These are phyloP conservation scores for Solanum bukasovii DNA, from an alignment of 257 asterid species.

Conservation along the genomic window DNA sequence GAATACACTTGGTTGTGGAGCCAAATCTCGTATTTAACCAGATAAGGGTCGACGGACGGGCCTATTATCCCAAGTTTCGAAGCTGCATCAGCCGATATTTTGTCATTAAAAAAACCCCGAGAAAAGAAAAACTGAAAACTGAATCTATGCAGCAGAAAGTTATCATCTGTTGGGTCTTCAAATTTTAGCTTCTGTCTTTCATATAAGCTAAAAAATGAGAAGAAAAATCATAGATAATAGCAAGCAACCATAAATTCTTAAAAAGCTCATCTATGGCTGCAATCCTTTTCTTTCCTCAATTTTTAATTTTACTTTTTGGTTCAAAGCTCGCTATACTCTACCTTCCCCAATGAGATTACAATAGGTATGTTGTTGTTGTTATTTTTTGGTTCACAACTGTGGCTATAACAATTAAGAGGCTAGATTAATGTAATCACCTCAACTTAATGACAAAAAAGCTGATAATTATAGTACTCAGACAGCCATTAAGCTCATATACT, in stretches of 20 bases:
- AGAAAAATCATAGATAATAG: neutral
- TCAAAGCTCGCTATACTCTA: neutral
- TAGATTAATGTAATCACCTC: neutral
- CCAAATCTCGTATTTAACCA: neutral
- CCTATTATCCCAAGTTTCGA: neutral
- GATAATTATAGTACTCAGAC: neutral
- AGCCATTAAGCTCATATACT: neutral
- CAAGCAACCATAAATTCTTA: neutral
- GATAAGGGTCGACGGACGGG: neutral
- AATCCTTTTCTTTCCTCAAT: neutral
- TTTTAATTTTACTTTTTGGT: neutral
- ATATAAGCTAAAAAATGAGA: neutral
- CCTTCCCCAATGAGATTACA: neutral
- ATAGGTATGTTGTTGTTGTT: neutral
- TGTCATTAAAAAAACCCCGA: neutral
- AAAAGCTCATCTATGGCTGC: neutral
- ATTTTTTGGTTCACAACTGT: neutral
- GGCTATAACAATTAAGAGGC: neutral
- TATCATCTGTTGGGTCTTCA: neutral
- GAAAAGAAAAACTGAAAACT: neutral
- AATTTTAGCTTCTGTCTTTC: neutral
- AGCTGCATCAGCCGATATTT: neutral
- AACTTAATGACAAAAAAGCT: neutral
- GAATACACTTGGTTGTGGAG: neutral
- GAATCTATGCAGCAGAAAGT: neutral